Conservation (phyloP, 1,284 basidiomycete genomes). For the Neonothopanus nambi region DNA sequence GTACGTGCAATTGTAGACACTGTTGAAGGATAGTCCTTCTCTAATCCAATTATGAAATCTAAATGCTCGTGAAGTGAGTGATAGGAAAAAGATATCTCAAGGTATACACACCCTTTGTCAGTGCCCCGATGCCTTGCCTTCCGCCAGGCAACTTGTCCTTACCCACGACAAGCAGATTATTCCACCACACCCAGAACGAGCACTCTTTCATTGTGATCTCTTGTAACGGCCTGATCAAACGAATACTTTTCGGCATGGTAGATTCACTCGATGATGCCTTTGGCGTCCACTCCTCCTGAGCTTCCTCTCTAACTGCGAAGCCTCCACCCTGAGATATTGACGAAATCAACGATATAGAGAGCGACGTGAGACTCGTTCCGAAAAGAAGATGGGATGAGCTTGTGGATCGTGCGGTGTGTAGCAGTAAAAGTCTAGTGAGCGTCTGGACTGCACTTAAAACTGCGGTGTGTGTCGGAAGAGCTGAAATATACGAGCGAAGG, state of each 20-base stretch:
- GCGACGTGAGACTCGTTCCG: slow-evolving; percentile 80
- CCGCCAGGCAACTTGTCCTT: slow-evolving; percentile 48
- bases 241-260: slow-evolving; percentile 32
- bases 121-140: slow-evolving; percentile 62
- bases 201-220: slow-evolving; percentile 85
- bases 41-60: slow-evolving; percentile 85
- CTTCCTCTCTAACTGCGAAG: slow-evolving; percentile 72
- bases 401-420: slow-evolving; percentile 60
- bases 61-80: neutral
- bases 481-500: slow-evolving; percentile 61
- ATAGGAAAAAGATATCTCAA: neutral
- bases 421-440: slow-evolving; percentile 70
- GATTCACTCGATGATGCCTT: slow-evolving; percentile 14
- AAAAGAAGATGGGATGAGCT: slow-evolving; percentile 74
- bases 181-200: slow-evolving; percentile 76
- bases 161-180: slow-evolving; percentile 52
- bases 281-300: slow-evolving; percentile 65
- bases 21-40: slow-evolving; percentile 85
- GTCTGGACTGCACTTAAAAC: slow-evolving; percentile 62
- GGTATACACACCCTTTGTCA: slow-evolving; percentile 68
- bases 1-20: slow-evolving; percentile 87
- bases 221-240: slow-evolving; percentile 69
- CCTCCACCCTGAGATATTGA: slow-evolving; percentile 81
- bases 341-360: slow-evolving; percentile 77
- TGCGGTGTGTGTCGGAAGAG: slow-evolving; percentile 79